Base-by-base conservation (phyloP, 805 yeast species). In the Candida awuae region DNA sequence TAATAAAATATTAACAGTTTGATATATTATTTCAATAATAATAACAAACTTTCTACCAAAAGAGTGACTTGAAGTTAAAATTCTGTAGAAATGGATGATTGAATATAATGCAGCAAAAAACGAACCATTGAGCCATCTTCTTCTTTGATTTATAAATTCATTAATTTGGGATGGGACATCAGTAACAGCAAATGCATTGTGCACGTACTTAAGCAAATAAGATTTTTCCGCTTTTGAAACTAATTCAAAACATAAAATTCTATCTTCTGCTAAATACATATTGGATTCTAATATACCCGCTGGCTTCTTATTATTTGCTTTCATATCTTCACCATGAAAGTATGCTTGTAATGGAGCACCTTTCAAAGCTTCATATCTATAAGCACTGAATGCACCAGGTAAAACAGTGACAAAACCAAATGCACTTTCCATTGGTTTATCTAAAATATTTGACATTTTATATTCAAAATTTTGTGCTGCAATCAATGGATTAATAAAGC, bases 401-500 rank as follows among this genome's bases (percentile, higher is more conserved):
- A 90, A 70, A 45, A 90, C 97, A 0, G 94, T 71, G 48, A 90
- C 90, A 55, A 86, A 90, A 0, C 97, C 97, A 62, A 88, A 90
- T 2, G 82, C 82, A 5, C 92, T 79, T 59, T 90, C 97, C 68
- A 86, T 81, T 2, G 97, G 96, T 60, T 90, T 90, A 63, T 90
- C 97, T 45, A 90, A 69, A 45, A 88, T 82, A 57, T 90, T 90
- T 7, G 96, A 85, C 69, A 87, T 87, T 61, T 90, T 90, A 62
- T 90, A 90, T 61, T 90, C 97, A 59, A 90, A 90, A 61, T 90
- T 88, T 60, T 90, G 97, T 0, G 97, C 94, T 6, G 97, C 97
- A 19, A 88, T 84, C 39, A 90, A 64, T 10, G 97, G 97, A 41
- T 59, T 61, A 3, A 94, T 87, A 35, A 85, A 57, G 34, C 57